These are phyloP conservation scores for Mycena crocata DNA, from an alignment of 768 basidiomycete species.

Conservation along the genomic window DNA sequence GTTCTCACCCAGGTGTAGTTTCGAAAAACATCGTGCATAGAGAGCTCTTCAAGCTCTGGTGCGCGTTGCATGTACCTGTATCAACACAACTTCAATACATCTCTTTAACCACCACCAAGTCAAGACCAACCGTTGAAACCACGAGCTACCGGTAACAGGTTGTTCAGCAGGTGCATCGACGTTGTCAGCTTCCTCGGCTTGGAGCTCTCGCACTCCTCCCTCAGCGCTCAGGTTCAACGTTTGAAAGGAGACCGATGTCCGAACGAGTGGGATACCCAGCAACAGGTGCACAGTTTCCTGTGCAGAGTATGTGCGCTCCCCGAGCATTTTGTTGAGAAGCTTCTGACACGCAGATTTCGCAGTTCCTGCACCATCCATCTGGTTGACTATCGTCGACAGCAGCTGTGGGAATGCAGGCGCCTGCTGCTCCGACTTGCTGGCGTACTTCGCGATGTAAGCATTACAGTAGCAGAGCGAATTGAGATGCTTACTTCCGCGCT, in stretches of 20 bases:
- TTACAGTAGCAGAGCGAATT: too few relatives aligned
- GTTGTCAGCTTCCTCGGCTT: background rate
- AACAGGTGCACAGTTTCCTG: conserved; percentile 39
- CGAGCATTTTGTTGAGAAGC: conserved; percentile 38
- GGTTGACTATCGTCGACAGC: conserved; percentile 8
- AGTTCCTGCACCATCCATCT: conserved; percentile 15
- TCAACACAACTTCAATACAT: background rate
- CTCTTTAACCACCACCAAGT: background rate
- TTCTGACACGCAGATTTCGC: conserved; percentile 39
- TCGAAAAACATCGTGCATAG: conserved; percentile 8
- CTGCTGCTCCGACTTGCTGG: conserved; percentile 23
- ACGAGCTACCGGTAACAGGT: conserved; percentile 18
- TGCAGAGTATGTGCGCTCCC: conserved; percentile 36
- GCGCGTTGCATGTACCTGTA: conserved; percentile 23
- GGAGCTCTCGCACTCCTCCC: conserved; percentile 1
- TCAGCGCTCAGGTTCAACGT: conserved; percentile 26
- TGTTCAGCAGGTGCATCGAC: background rate
- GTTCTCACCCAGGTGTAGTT: conserved; percentile 11
- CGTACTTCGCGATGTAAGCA: conserved; percentile 29
- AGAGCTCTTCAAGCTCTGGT: background rate
- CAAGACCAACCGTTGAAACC: conserved; percentile 24
- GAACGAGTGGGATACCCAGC: conserved; percentile 35
- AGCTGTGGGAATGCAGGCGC: conserved; percentile 34
- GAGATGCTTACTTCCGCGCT: conserved; percentile 8
- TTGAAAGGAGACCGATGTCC: conserved; percentile 26